phyloP scores from a whole-genome alignment of 805 yeast genomes.

The Kuraishia cidri region DNA sequence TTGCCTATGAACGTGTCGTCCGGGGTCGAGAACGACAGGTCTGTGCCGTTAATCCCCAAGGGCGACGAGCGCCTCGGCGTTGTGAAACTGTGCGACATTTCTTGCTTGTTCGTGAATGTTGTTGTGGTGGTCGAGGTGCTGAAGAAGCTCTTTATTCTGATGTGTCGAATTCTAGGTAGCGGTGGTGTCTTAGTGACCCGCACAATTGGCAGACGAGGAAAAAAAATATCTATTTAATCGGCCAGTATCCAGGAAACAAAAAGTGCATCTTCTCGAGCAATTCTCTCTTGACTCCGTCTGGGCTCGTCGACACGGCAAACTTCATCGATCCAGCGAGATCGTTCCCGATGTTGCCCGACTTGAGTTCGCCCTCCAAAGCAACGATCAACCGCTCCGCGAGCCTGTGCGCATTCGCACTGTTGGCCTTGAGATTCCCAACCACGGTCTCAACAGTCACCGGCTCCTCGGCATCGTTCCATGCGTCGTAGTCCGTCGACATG shows the following conservation, averaged over 20 bases:
- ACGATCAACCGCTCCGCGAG: conserved; percentile 66
- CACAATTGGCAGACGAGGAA: no score
- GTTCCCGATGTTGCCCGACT: conserved; percentile 55
- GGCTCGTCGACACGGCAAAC: conserved; percentile 70
- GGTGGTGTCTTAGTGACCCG: no score
- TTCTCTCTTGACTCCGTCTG: conserved; percentile 63
- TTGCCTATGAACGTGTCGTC: no score
- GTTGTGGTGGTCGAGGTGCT: no score
- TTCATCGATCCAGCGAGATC: conserved; percentile 72
- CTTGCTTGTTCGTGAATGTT: no score
- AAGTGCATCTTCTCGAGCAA: conserved; percentile 74
- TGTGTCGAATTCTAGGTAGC: no score
- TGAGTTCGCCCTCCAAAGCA: conserved; percentile 53
- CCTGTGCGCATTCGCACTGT: conserved; percentile 75
- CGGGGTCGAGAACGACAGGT: no score
- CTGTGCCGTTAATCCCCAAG: no score
- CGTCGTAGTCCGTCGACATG: conserved; percentile 98
- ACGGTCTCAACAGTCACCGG: conserved; percentile 98
- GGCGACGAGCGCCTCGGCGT: no score
- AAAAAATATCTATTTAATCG: conserved; percentile 19
- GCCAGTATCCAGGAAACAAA: conserved; percentile 91
- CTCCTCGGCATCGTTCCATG: conserved; percentile 94
- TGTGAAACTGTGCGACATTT: no score
- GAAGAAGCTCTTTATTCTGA: no score
- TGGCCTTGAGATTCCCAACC: conserved; percentile 82